Base-by-base conservation (phyloP, 805 yeast species). In the Lipomyces anomalus region DNA sequence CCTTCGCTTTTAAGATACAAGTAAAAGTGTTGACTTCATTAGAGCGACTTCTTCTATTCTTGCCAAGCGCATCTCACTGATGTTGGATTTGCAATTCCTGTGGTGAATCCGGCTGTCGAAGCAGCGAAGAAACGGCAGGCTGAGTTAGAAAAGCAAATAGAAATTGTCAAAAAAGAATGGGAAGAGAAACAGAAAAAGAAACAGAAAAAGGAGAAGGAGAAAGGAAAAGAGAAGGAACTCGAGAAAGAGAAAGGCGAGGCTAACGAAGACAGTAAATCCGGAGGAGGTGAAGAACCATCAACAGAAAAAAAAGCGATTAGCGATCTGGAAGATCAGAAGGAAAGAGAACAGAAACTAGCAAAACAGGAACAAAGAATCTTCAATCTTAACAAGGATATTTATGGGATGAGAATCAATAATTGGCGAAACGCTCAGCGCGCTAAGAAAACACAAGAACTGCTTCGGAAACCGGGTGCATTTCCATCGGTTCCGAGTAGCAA, bases 61-160 rank as follows among this genome's bases (percentile, higher is more conserved):
- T 79, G 83, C 57, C 66, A 67, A 22, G 44, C 65, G 13, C 83
- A 78, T 59, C 60, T 78, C 42, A 49, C 57, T 6, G 83, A 79
- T 56, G 57, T 59, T 4, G 65, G 68, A 13, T 78, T 77, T 57
- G 78, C 79, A 13, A 57, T 57, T 2, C 67, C 74, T 0, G 52
- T 67, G 6, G 63, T 63, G 4, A 72, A 70, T 9, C 66, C 68
- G 3, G 67, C 63, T 6, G 73, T 68, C 17, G 64, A 58, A 32
- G 60, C 56, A 3, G 64, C 66, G 7, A 57, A 48, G 47, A 46
- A 20, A 38, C 52, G 30, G 57, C 39, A 55, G 35, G 60, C 40
- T 29, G 52, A 49, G 32, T 42, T 57, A 20, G 60, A 57, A 47
- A 44, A 43, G n/a, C 67, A 68, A 46, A 63, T 68, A 11, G 64